Base-by-base conservation (phyloP, 2,329 filamentous ascomycete species). In the Pyrenophora teres region DNA sequence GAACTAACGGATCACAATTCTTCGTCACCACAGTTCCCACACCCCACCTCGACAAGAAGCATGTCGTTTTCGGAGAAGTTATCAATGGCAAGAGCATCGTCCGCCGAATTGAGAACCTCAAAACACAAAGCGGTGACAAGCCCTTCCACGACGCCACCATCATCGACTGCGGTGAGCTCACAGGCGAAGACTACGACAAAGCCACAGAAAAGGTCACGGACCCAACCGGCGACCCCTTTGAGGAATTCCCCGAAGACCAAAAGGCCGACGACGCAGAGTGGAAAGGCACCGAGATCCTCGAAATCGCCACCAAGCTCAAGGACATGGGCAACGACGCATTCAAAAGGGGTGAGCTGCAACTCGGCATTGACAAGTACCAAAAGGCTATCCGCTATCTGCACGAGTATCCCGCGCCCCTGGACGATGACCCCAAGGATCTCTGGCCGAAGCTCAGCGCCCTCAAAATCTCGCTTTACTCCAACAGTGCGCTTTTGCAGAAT, bases 11-110 rank as follows among this genome's bases (percentile, higher is more conserved):
- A 69, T 95, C 90, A 43, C 94, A 99, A 71, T 99, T 99, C 84
- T 99, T 99, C 83, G 81, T 97, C 67, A 99, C 94, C 41, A 97
- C 94, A 13, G 90, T 96, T 25, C 82, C 87, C n/a, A 97, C 94
- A 12, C 92, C 92, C 40, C 94, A 97, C 74, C 84, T 97, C 33
- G 92, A 99, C 74, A 86, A 86, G 73, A 99, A 99, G 82, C 93
- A 99, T 77, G 94, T 97, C 40, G 92, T 99, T 19, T 99, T 97
- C 66, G 94, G 94, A 58, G 88, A 97, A 73, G 93, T 97, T 49
- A 83, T 97, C 69, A 89, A 87, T 55, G 94, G 94, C 69, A 97
- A 97, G 82, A 92, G 90, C 56, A 80, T 97, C 32, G 84, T 97
- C 30, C 88, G 94, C 59, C 87, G 92, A 74, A 87, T 97, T 67